Evolutionary conservation across 441 rosid genomes (phyloP), one percentile per base, ranked within the genome.

Genomic region (Biscutella auriculata): DNA sequence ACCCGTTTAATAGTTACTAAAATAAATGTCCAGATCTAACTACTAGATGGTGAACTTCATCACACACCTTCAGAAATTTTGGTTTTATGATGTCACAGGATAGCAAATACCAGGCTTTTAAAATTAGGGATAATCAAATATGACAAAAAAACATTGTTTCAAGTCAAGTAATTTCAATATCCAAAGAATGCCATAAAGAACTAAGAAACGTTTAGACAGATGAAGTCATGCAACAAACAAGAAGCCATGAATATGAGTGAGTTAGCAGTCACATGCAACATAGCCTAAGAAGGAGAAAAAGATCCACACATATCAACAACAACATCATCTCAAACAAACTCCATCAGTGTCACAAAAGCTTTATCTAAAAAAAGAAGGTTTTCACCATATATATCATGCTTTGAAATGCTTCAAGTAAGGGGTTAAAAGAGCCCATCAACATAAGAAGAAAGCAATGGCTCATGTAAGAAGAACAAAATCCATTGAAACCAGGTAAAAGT

Each of bases 401-500:
- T 14, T 9, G 15, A 8, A 42, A 12, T 21, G 36, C 46, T 46
- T 36, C 47, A 60, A 58, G 9, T 6, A 8, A 34, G 4, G 34
- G 34, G 36, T 14, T 15, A 33, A 40, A 66, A 39, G 26, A 7
- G 26, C 9, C 9, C 27, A 16, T 0, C 13, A 17, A 42, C 40
- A 44, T 29, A 49, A 27, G 45, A 34, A 8, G 17, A 33, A n/a
- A 41, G 26, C 26, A 30, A 0, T 9, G 44, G 9, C 23, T 43
- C 35, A 52, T 35, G 15, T 21, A 52, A 58, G 26, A 58, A 52
- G 42, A 50, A 52, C n/a, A 27, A 49, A 57, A 34, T 9, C 55
- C 43, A 60, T 1, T 10, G 11, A 60, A 28, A 37, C 29, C 29
- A 67, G 53, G 56, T 35, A 23, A 8, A 30, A 32, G n/a, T 4